Evolutionary conservation across 192 early-diverging fungal genomes (phyloP).

Genomic region (Pilobolus umbonatus): DNA sequence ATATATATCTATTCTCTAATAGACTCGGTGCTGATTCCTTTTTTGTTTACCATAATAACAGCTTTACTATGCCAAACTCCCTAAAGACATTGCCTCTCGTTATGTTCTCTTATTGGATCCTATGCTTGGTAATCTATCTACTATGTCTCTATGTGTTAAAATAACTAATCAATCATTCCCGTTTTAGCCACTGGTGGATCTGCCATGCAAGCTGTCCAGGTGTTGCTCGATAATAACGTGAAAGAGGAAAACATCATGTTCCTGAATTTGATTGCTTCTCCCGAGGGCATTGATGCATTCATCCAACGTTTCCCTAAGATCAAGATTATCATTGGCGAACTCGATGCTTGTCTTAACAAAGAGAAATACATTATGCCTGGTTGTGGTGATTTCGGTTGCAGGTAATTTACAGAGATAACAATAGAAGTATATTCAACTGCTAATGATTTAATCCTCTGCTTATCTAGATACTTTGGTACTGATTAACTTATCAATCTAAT

Average conservation of each 20-base stretch:
- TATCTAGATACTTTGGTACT: conserved; percentile 23
- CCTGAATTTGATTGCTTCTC: conserved; percentile 84
- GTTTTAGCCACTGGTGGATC: conserved; percentile 84
- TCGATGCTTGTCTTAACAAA: conserved; percentile 78
- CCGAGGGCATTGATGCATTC: conserved; percentile 78
- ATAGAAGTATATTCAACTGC: neutral
- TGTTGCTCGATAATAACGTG: conserved; percentile 79
- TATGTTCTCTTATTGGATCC: conserved; percentile 88
- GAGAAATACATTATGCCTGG: conserved; percentile 89
- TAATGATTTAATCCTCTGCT: neutral
- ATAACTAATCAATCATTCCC: neutral
- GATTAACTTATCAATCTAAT: no score
- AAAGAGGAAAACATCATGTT: conserved; percentile 83
- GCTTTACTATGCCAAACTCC: conserved; percentile 91
- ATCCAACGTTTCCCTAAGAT: conserved; percentile 67
- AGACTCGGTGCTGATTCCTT: neutral
- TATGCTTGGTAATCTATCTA: conserved; percentile 74
- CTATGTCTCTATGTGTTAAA: neutral
- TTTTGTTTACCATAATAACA: conserved; percentile 11
- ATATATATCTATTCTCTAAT: neutral
- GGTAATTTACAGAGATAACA: conserved; percentile 41
- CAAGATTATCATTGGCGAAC: conserved; percentile 82
- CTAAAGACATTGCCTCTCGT: conserved; percentile 76
- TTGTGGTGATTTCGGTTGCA: conserved; percentile 89
- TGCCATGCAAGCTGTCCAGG: conserved; percentile 88